Conservation (phyloP, 2,329 filamentous ascomycete genomes). For the Hansfordia pulvinata region DNA sequence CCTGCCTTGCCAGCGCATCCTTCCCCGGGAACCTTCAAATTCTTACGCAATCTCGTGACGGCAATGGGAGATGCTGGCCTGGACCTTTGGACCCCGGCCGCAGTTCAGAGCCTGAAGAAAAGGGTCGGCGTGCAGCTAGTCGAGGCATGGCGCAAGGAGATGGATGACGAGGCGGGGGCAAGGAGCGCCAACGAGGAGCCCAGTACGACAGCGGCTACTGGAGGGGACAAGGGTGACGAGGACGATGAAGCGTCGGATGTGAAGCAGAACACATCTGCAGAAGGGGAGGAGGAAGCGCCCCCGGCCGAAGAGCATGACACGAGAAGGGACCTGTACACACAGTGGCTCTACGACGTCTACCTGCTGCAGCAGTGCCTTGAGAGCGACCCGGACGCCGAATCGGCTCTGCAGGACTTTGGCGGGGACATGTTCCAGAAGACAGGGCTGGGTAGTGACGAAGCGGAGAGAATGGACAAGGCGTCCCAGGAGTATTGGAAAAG, state of each 20-base stretch:
- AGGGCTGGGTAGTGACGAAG: slow-evolving; percentile 33
- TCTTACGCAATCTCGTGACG: slow-evolving; percentile 50
- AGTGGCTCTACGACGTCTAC: slow-evolving; percentile 48
- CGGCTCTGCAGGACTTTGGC: slow-evolving; percentile 4
- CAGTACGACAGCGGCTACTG: neutral
- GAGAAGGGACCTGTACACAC: slow-evolving; percentile 34
- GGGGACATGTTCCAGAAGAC: slow-evolving; percentile 25
- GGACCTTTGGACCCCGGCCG: slow-evolving; percentile 69
- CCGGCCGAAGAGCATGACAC: slow-evolving; percentile 9
- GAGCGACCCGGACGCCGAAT: slow-evolving; percentile 5
- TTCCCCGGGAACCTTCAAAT: slow-evolving; percentile 58
- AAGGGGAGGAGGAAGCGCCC: slow-evolving; percentile 6
- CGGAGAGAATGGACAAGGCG: slow-evolving; percentile 43
- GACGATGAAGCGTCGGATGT: slow-evolving; percentile 6
- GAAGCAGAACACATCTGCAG: slow-evolving; percentile 3
- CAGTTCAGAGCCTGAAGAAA: slow-evolving; percentile 50
- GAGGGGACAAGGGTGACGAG: slow-evolving; percentile 4
- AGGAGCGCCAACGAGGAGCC: slow-evolving; percentile 7
- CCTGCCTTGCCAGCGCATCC: slow-evolving; percentile 67
- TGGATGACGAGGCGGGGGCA: slow-evolving; percentile 17
- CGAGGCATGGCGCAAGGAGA: slow-evolving; percentile 29
- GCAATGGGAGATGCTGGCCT: slow-evolving; percentile 58
- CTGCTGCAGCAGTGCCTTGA: slow-evolving; percentile 34
- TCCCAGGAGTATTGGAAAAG: slow-evolving; percentile 73
- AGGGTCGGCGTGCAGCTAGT: slow-evolving; percentile 35